phyloP scores from a whole-genome alignment of 164 flowering plant species.

The Chimonanthus praecox region DNA sequence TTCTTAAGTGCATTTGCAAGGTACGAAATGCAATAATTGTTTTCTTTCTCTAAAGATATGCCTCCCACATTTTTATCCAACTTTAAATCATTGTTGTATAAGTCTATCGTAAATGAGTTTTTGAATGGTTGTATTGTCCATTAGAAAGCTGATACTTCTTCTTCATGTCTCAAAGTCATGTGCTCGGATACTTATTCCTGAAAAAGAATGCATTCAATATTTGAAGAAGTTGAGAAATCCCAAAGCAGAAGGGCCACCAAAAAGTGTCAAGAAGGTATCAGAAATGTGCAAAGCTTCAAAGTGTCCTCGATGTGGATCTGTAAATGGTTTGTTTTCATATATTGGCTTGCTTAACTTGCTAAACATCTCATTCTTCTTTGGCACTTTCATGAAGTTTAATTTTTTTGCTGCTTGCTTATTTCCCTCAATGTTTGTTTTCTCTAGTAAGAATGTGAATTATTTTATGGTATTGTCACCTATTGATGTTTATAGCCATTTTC shows the following conservation, averaged over 20 bases:
- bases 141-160: background rate
- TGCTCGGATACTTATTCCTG: constrained; percentile 67
- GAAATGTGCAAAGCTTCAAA: constrained; percentile 45
- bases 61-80: background rate
- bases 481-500: background rate
- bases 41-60: background rate
- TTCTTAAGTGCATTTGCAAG: constrained; percentile 91
- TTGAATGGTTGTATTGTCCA: background rate
- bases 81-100: background rate
- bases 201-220: constrained; percentile 35
- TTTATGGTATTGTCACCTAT: background rate
- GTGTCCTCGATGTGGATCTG: constrained; percentile 65
- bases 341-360: background rate
- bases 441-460: background rate
- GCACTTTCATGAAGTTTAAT: background rate
- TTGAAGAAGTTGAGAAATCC: constrained; percentile 73
- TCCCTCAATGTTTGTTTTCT: background rate
- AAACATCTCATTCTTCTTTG: background rate
- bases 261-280: constrained; percentile 50
- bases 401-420: too few species aligned
- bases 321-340: constrained; percentile 54
- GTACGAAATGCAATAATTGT: constrained; percentile 25
- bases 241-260: constrained; percentile 51
- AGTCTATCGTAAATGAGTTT: background rate
- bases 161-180: constrained; percentile 44